These are phyloP conservation scores for Irpex sp. DNA, from an alignment of 1,284 basidiomycete genomes.

Conservation along the genomic window DNA sequence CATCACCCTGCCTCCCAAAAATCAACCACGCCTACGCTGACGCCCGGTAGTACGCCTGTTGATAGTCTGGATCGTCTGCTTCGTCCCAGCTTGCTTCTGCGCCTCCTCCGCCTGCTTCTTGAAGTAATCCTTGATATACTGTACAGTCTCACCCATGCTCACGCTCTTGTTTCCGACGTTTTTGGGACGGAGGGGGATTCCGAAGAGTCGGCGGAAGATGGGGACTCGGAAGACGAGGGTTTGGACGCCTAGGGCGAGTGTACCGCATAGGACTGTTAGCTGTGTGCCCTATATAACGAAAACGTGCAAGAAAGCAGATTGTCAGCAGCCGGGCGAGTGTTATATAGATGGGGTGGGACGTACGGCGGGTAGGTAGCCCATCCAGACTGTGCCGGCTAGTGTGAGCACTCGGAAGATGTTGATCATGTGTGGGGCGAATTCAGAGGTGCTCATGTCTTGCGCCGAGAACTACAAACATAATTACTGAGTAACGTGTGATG, in stretches of 20 bases:
- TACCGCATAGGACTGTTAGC: slow-evolving; percentile 52
- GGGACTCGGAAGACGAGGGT: slow-evolving; percentile 42
- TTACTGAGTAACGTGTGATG: not conserved
- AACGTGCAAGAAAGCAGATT: not conserved
- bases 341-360: slow-evolving; percentile 21
- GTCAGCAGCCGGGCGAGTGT: not conserved
- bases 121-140: not conserved
- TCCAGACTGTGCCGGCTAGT: slow-evolving; percentile 53
- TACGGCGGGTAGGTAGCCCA: slow-evolving; percentile 55
- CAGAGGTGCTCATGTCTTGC: slow-evolving; percentile 50
- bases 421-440: slow-evolving; percentile 61
- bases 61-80: not conserved
- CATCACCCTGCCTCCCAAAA: not conserved
- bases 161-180: not conserved
- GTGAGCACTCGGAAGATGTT: slow-evolving; percentile 67
- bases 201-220: slow-evolving; percentile 38
- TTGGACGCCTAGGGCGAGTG: slow-evolving; percentile 39
- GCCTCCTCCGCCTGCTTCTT: not conserved
- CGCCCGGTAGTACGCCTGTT: not conserved
- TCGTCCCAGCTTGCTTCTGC: not conserved
- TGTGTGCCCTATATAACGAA: slow-evolving; percentile 46
- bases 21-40: not conserved
- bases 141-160: not conserved
- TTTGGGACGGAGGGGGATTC: slow-evolving; percentile 33
- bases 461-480: slow-evolving; percentile 41